These are phyloP conservation scores for Darksidea phi DNA, from an alignment of 495 filamentous ascomycete species.

Conservation along the genomic window DNA sequence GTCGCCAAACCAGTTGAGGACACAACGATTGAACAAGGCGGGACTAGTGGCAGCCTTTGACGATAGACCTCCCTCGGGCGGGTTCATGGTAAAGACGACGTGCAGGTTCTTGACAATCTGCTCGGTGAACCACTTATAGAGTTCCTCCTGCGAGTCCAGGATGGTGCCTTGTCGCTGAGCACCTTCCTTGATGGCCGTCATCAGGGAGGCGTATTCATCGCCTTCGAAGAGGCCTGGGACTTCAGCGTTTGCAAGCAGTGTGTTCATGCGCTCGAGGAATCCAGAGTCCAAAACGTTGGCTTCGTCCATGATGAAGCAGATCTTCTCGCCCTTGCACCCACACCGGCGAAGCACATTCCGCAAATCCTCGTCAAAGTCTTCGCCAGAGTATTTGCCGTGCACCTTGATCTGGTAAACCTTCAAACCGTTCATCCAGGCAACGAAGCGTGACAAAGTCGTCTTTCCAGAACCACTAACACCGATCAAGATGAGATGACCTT, in stretches of 20 bases:
- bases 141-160: constrained; percentile 93
- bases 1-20: constrained; percentile 99
- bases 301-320: constrained; percentile 99
- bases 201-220: constrained; percentile 90
- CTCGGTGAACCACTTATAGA: constrained; percentile 99
- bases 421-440: constrained; percentile 99
- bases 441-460: constrained; percentile 95
- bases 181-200: constrained; percentile 98
- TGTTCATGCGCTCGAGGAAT: constrained; percentile 99
- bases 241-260: constrained; percentile 93
- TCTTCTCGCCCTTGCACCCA: constrained; percentile 97
- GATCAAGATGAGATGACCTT: constrained; percentile 96
- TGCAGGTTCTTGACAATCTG: constrained; percentile 99
- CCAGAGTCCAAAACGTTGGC: constrained; percentile 97
- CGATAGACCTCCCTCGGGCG: constrained; percentile 90
- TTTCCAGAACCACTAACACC: constrained; percentile 98
- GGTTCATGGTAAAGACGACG: constrained; percentile 99
- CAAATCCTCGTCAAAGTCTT: constrained; percentile 98
- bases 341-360: constrained; percentile 88
- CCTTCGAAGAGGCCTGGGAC: constrained; percentile 97
- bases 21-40: constrained; percentile 96
- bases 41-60: constrained; percentile 97
- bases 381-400: constrained; percentile 95
- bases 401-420: constrained; percentile 99
- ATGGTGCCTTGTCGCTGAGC: constrained; percentile 93